Evolutionary conservation across 345 rosid species (phyloP).

Genomic region (Syzygium jambos): DNA sequence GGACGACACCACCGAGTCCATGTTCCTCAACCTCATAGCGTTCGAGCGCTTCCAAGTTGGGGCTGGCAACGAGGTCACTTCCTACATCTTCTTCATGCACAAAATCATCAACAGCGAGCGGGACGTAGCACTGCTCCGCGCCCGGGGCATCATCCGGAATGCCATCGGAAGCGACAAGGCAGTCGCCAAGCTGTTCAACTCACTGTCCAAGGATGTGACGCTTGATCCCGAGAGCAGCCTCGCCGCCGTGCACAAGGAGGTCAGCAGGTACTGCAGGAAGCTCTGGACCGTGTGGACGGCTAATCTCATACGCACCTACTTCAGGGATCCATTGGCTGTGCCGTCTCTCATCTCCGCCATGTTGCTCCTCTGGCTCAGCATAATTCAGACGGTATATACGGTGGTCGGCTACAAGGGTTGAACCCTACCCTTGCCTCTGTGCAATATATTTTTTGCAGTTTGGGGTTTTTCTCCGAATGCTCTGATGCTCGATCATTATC

Average conservation of each 20-base stretch:
- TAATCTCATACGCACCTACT: slow-evolving; percentile 33
- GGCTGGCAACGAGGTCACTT: slow-evolving; percentile 31
- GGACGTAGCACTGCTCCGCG: slow-evolving; percentile 34
- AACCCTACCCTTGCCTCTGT: neutral
- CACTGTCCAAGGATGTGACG: slow-evolving; percentile 23
- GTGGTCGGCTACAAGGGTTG: neutral
- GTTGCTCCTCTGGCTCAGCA: slow-evolving; percentile 38
- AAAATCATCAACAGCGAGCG: slow-evolving; percentile 26
- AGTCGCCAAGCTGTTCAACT: slow-evolving; percentile 38
- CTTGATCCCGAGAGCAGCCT: slow-evolving; percentile 24
- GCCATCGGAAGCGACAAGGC: slow-evolving; percentile 41
- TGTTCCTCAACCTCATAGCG: slow-evolving; percentile 11
- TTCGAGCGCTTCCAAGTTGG: slow-evolving; percentile 21
- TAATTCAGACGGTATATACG: slow-evolving; percentile 19
- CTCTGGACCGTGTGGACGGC: slow-evolving; percentile 37
- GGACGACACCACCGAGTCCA: slow-evolving; percentile 6
- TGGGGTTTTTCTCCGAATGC: neutral
- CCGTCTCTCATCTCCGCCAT: slow-evolving; percentile 24
- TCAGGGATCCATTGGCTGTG: slow-evolving; percentile 42
- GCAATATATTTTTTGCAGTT: neutral
- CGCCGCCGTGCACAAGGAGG: slow-evolving; percentile 12
- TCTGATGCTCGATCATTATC: neutral
- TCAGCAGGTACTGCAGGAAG: slow-evolving; percentile 21
- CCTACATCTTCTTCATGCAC: slow-evolving; percentile 39
- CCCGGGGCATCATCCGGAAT: slow-evolving; percentile 31